These are phyloP conservation scores for Sphaerostilbella broomeana DNA, from an alignment of 2,329 filamentous ascomycete genomes.

Conservation along the genomic window DNA sequence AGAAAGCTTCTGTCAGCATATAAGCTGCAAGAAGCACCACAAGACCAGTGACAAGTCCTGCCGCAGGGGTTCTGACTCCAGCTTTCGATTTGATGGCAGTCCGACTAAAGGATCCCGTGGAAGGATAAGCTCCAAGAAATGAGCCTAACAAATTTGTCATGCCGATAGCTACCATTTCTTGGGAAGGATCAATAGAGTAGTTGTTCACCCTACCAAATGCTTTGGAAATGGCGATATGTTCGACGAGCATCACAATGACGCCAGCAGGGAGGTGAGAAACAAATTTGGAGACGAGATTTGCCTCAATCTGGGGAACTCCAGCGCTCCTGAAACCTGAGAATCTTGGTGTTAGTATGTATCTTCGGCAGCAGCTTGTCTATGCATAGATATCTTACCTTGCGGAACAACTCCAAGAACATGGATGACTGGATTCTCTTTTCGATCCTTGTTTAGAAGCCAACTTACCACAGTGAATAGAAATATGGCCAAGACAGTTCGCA, in stretches of 20 bases:
- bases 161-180: constrained; percentile 92
- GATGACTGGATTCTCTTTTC: constrained; percentile 58
- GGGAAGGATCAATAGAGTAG: constrained; percentile 90
- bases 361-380: no score
- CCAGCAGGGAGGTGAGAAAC: constrained; percentile 69
- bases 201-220: constrained; percentile 95
- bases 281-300: constrained; percentile 60
- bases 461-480: constrained; percentile 87
- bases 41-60: constrained; percentile 78
- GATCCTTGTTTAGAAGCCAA: constrained; percentile 71
- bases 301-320: constrained; percentile 62
- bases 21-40: constrained; percentile 89
- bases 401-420: constrained; percentile 71
- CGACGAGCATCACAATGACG: constrained; percentile 90
- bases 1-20: constrained; percentile 81
- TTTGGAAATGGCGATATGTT: constrained; percentile 95
- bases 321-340: constrained; percentile 67
- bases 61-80: constrained; percentile 84
- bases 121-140: constrained; percentile 85
- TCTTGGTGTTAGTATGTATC: constrained; percentile 1
- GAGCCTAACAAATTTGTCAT: constrained; percentile 84
- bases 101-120: constrained; percentile 91
- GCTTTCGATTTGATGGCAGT: constrained; percentile 98
- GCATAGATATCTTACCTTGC: constrained; percentile 41
- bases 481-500: constrained; percentile 88